Conservation (phyloP, 148 eudicot genomes). For the Oxyria digyna region DNA sequence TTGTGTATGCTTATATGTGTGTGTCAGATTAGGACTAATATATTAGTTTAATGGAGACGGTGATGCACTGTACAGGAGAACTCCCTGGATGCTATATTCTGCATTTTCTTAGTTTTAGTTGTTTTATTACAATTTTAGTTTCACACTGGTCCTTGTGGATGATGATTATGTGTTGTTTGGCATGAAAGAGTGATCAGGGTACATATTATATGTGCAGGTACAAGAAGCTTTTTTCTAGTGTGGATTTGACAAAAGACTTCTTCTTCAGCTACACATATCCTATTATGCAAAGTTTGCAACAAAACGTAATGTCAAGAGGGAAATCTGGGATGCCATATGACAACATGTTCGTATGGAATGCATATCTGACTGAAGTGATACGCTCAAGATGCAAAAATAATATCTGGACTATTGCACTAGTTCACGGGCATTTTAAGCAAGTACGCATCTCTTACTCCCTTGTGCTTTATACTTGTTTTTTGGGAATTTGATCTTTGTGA, state of each 20-base stretch:
- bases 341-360: slow-evolving; percentile 90
- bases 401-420: slow-evolving; percentile 62
- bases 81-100: neutral
- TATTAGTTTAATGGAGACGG: too few relatives aligned
- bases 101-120: neutral
- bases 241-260: slow-evolving; percentile 94
- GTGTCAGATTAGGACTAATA: neutral
- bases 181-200: neutral
- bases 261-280: slow-evolving; percentile 98
- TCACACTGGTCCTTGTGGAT: neutral
- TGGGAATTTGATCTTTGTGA: neutral
- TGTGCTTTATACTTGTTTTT: neutral
- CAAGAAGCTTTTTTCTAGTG: slow-evolving; percentile 95
- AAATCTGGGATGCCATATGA: slow-evolving; percentile 71
- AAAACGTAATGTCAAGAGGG: slow-evolving; percentile 59
- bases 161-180: neutral
- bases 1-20: neutral
- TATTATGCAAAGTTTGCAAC: slow-evolving; percentile 87
- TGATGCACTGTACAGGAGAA: neutral
- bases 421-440: slow-evolving; percentile 83
- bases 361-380: slow-evolving; percentile 55
- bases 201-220: slow-evolving; percentile 47
- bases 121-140: neutral
- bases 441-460: slow-evolving; percentile 21
- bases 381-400: slow-evolving; percentile 58